These are phyloP conservation scores for Mycena vulgaris DNA, from an alignment of 768 basidiomycete species.

Conservation along the genomic window DNA sequence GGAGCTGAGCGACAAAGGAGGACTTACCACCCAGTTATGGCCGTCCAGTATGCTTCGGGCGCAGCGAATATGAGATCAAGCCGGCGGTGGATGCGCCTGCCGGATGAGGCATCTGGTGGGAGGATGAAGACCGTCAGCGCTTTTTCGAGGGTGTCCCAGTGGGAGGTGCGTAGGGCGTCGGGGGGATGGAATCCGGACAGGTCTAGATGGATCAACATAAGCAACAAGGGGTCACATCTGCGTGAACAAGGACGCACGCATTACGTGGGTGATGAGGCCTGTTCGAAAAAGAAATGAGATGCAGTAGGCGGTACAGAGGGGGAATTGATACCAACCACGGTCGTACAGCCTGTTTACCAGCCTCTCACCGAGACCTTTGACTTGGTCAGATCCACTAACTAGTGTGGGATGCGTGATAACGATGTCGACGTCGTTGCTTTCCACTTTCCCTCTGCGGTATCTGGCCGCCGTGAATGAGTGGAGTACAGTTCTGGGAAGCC, in stretches of 20 bases:
- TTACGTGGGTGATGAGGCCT: conserved; percentile 87
- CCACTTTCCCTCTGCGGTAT: conserved; percentile 86
- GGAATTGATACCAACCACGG: conserved; percentile 64
- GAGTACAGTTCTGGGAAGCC: background rate
- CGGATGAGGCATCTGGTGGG: conserved; percentile 55
- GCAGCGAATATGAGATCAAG: conserved; percentile 89
- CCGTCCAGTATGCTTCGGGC: conserved; percentile 87
- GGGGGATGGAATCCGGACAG: conserved; percentile 73
- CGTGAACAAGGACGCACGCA: conserved; percentile 68
- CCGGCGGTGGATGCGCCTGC: conserved; percentile 71
- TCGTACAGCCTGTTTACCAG: conserved; percentile 72
- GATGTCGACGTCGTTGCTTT: conserved; percentile 92
- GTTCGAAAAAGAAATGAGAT: conserved; percentile 7
- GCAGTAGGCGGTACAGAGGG: background rate
- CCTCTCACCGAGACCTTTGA: conserved; percentile 75
- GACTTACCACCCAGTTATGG: conserved; percentile 88
- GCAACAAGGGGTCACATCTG: background rate
- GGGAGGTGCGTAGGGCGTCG: conserved; percentile 67
- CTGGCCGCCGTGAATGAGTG: conserved; percentile 53
- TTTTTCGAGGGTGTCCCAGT: conserved; percentile 89
- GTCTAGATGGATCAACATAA: conserved; percentile 54
- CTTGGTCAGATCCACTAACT: conserved; percentile 56
- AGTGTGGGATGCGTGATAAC: conserved; percentile 79
- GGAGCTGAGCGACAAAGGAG: background rate
- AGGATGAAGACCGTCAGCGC: conserved; percentile 85